Base-by-base conservation (phyloP, 257 asterid species). In the Scutellaria minor region DNA sequence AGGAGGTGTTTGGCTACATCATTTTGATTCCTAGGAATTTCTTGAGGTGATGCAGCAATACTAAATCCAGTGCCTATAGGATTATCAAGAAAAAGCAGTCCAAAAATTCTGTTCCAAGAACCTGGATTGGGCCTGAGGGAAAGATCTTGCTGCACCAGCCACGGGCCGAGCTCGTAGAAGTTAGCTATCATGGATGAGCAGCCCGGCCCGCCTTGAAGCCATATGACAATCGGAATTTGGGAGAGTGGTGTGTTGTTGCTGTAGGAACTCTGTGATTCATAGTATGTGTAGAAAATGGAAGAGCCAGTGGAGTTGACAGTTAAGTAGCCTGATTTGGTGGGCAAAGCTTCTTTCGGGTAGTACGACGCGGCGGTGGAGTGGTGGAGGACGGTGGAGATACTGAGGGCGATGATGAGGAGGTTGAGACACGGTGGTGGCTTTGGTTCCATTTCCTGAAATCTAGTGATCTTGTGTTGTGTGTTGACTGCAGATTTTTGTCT, bases 121-220 rank as follows among this genome's bases (percentile, higher is more conserved):
- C 91, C 88, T 6, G 80, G 82, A 67, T 92, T 90, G 15, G 79
- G 73, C 22, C 59, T 50, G 42, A 90, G 86, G 0, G 81, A 46
- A 1, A 83, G 66, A 6, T 77, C 77, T 42, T 58, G 71, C 15
- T 79, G 77, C 12, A 89, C 85, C 1, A 84, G 83, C 90, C 94
- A 92, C 2, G 97, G 96, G 11, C 96, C 96, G 40, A 90, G 80
- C 78, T 92, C 96, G 37, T 72, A 86, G 27, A 88, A 90, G 75
- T 92, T 92, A 11, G 84, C 98, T 0, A 88, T 6, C 96, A 90
- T 84, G 45, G 96, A 92, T 2, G 96, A 86, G 63, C 98, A 92
- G 37, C 96, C 96, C 52, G 95, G 96, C 55, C 98, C 96, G 1
- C 96, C 98, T 78, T 92, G 94, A 7, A 90, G 96, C 96, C 98